Conservation (phyloP, 2,329 filamentous ascomycete species). For the Amesomyces nigricolor region DNA sequence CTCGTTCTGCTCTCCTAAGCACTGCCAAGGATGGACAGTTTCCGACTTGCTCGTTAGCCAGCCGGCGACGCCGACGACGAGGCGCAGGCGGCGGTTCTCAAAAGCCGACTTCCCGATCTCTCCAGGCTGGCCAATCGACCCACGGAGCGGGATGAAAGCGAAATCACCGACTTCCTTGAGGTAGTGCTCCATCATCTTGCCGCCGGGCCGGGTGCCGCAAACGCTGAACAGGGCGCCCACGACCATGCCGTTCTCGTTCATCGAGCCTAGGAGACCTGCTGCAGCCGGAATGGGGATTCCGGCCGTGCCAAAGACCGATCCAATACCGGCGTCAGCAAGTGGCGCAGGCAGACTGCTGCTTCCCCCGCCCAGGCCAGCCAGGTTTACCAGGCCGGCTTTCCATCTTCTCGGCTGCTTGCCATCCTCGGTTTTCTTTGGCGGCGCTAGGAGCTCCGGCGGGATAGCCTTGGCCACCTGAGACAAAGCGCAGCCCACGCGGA, state of each 20-base stretch:
- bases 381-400: constrained; percentile 55
- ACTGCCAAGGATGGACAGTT: constrained; percentile 71
- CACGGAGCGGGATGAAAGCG: constrained; percentile 70
- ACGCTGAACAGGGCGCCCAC: constrained; percentile 86
- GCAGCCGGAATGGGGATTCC: constrained; percentile 69
- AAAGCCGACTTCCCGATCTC: constrained; percentile 47
- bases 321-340: constrained; percentile 71
- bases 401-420: constrained; percentile 60
- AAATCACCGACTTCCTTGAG: constrained; percentile 83
- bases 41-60: constrained; percentile 71
- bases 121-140: constrained; percentile 38
- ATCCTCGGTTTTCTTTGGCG: constrained; percentile 58
- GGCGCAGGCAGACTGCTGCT: constrained; percentile 72
- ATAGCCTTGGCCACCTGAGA: constrained; percentile 66
- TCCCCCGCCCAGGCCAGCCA: constrained; percentile 60
- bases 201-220: constrained; percentile 78
- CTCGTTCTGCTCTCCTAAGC: constrained; percentile 67
- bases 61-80: constrained; percentile 79
- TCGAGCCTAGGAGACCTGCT: constrained; percentile 70
- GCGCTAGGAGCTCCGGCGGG: constrained; percentile 58
- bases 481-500: constrained; percentile 67
- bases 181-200: constrained; percentile 84
- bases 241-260: constrained; percentile 73
- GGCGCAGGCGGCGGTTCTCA: constrained; percentile 62
- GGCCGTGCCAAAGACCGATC: constrained; percentile 69